phyloP scores from a whole-genome alignment of 2,329 filamentous ascomycete species.

The Gaeumannomyces sp. region DNA sequence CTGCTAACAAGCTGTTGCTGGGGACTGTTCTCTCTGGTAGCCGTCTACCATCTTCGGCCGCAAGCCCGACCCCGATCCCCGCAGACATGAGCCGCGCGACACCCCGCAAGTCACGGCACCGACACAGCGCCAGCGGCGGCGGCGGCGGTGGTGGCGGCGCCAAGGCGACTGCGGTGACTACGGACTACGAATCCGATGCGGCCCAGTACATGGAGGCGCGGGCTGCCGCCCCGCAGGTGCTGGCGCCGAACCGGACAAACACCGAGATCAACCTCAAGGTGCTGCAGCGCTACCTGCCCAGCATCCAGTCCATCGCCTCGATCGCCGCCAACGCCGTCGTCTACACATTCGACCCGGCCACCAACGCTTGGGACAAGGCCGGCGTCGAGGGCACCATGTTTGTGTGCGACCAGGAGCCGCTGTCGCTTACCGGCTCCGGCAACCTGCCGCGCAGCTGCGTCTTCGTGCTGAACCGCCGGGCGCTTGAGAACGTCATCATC shows the following conservation, averaged over 20 bases:
- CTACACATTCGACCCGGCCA: conserved; percentile 66
- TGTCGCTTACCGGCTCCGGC: conserved; percentile 24
- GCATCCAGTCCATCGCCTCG: conserved; percentile 65
- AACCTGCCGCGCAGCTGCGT: conserved; percentile 46
- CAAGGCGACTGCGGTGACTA: conserved; percentile 29
- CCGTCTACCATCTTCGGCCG: neutral
- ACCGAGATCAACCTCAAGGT: conserved; percentile 84
- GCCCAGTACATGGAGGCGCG: conserved; percentile 39
- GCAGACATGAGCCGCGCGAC: conserved; percentile 37
- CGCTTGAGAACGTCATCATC: conserved; percentile 64
- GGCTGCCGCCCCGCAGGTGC: conserved; percentile 38
- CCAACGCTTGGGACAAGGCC: conserved; percentile 74
- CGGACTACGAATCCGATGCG: conserved; percentile 63
- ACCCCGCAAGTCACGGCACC: conserved; percentile 27
- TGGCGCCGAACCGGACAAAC: conserved; percentile 61
- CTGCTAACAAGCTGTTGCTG: no score
- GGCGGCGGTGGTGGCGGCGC: conserved; percentile 28
- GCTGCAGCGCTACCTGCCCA: conserved; percentile 72
- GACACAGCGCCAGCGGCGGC: conserved; percentile 19
- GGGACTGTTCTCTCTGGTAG: neutral
- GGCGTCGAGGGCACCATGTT: conserved; percentile 86
- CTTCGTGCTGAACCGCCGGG: conserved; percentile 67
- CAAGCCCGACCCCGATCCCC: neutral
- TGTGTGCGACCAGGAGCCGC: conserved; percentile 60
- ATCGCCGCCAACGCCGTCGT: conserved; percentile 82